phyloP scores from a whole-genome alignment of 768 basidiomycete species.

The Suillus sp. region DNA sequence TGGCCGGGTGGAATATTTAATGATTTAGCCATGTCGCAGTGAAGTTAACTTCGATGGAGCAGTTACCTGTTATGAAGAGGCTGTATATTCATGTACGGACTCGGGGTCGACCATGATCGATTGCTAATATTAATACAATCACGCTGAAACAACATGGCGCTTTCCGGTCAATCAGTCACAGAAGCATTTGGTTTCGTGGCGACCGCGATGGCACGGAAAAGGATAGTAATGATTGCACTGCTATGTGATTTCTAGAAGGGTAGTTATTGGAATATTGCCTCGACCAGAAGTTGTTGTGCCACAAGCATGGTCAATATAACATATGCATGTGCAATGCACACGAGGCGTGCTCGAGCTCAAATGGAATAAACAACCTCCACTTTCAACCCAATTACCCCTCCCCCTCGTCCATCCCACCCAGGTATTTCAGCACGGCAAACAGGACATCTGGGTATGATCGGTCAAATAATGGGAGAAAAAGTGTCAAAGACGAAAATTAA shows the following conservation, averaged over 20 bases:
- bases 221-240: not conserved
- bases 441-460: conserved; percentile 51
- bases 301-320: not conserved
- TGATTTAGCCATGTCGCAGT: not conserved
- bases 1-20: conserved; percentile 1
- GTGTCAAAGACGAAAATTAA: conserved; percentile 24
- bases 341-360: conserved; percentile 10
- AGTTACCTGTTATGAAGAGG: not conserved
- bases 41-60: not conserved
- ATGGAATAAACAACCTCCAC: conserved; percentile 35
- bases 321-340: conserved; percentile 2
- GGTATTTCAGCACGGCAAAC: conserved; percentile 68
- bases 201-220: not conserved
- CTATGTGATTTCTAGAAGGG: conserved; percentile 8
- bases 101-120: conserved; percentile 1
- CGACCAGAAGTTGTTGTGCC: not conserved
- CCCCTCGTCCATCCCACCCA: conserved; percentile 72
- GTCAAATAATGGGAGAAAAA: not conserved
- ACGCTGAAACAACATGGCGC: conserved; percentile 7
- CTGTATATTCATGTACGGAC: conserved; percentile 1
- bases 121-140: conserved; percentile 2
- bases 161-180: conserved; percentile 6
- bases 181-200: conserved; percentile 6
- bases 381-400: conserved; percentile 66
- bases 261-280: not conserved